Evolutionary conservation across 306 rosid species (phyloP), one percentile per base, ranked within the genome.

Genomic region (Comarum palustre): DNA sequence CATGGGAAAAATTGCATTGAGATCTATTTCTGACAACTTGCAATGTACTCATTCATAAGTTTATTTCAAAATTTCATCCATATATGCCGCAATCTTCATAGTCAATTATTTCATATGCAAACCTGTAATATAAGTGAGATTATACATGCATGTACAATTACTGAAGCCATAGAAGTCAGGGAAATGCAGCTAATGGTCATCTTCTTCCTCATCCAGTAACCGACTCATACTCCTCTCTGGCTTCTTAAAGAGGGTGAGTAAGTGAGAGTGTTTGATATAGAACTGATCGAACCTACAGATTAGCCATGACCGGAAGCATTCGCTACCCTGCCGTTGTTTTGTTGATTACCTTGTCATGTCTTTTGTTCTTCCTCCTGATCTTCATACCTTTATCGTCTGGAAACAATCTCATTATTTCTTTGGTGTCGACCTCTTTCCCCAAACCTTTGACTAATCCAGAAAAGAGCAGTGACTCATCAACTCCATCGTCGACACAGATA

Each of bases 261-360:
- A 13, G 25, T 42, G 48, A 13, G 31, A 10, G 29, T 8, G 46
- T 38, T 0, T 38, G 31, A 64, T 12, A 64, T 2, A 42, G 22
- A 59, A 57, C 25, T 58, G 38, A 58, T 58, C 1, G 41, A 34
- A 68, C 17, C n/a, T n/a, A n/a, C 31, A 12, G n/a, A 57, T 20
- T 29, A 48, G 46, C 75, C 59, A 81, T 76, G 81, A 66, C 51
- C 13, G 31, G 61, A 48, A 32, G 74, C 57, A 38, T 66, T 70
- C 78, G 48, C 45, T 58, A 45, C 75, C 29, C 75, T 32, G 14
- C 65, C 67, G 32, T 29, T 58, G 42, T 76, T 38, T 7, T 25
- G 22, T 41, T 32, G 6, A 8, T 43, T 45, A 43, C 69, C 29
- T 11, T 60, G 71, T 60, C 25, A 22, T 62, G 77, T 61, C n/a